phyloP scores from a whole-genome alignment of 805 yeast genomes.

The Candida bentonensis region DNA sequence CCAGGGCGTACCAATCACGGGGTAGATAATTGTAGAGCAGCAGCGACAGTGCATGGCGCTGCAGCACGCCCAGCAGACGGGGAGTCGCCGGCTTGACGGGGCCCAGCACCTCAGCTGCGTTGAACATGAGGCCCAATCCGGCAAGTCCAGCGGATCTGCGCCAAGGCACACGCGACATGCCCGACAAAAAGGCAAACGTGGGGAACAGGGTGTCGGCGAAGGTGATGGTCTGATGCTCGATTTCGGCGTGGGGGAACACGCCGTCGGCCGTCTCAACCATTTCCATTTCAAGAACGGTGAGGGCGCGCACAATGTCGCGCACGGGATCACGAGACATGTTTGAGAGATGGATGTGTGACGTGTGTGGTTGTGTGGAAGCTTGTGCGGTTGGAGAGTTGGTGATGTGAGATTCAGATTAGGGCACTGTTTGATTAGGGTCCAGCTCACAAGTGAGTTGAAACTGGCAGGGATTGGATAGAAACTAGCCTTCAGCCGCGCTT shows the following conservation, averaged over 20 bases:
- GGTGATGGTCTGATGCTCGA: constrained; percentile 12
- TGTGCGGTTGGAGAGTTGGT: no score
- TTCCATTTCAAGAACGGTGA: constrained; percentile 20
- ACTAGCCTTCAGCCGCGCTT: no score
- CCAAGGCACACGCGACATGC: constrained; percentile 13
- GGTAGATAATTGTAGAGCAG: constrained; percentile 9
- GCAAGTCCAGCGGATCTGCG: constrained; percentile 10
- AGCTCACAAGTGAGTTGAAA: no score
- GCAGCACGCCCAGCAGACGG: constrained; percentile 18
- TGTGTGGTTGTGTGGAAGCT: no score
- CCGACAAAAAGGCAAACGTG: constrained; percentile 17
- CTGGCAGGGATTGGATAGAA: no score
- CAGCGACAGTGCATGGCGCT: constrained; percentile 17
- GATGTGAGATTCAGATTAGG: no score
- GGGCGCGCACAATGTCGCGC: constrained; percentile 17
- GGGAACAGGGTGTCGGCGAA: constrained; percentile 21
- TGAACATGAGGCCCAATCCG: constrained; percentile 20
- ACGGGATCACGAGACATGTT: constrained; percentile 16
- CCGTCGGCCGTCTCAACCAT: constrained; percentile 9
- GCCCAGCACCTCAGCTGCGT: constrained; percentile 8
- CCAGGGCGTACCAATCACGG: constrained; percentile 11
- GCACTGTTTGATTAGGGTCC: no score
- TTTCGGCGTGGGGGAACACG: constrained; percentile 13
- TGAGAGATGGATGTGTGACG: no score
- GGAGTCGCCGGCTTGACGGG: constrained; percentile 3